Evolutionary conservation across 495 filamentous ascomycete genomes (phyloP), one percentile per base, ranked within the genome.

Genomic region (Pseudevernia furfuracea): DNA sequence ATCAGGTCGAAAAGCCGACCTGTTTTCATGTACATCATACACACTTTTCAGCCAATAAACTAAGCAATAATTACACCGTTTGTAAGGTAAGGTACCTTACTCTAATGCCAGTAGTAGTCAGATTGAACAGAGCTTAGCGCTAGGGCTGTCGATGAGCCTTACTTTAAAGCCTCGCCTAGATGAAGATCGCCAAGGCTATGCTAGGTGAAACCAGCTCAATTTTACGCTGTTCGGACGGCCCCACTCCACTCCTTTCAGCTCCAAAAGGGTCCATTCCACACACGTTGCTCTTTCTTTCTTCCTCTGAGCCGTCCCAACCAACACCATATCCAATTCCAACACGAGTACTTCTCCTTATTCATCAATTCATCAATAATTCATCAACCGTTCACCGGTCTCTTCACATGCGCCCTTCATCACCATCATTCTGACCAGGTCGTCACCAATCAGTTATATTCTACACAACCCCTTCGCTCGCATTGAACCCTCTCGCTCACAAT

Each of bases 401-500:
- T 3, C 25, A 9, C 5, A 64, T 59, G 56, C 56, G 56, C 56
- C 21, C 28, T 30, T 32, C 49, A 64, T 46, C 8, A 49, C 17
- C 56, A 59, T n/a, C 34, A 8, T 19, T 52, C 17, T 64, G 62
- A 64, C 34, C n/a, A 41, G 10, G 41, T 38, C 34, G 44, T 41
- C 38, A 25, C 53, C 36, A 63, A 63, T 58, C 53, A 46, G 25
- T 25, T 28, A 2, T 15, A 8, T 59, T 28, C 17, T 37, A 28
- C 34, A 21, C 23, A 32, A 43, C 17, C 34, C 17, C 8, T 59
- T n/a, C 4, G 17, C 34, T 41, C 25, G 5, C 15, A 15, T 9
- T 44, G 23, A 23, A 44, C 32, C 43, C 39, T 7, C 28, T 60
- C 41, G 9, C 41, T 58, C 49, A 71, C 32, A n/a, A 69, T 71